These are phyloP conservation scores for Aurifilum marmelostoma DNA, from an alignment of 2,329 filamentous ascomycete species.

Conservation along the genomic window DNA sequence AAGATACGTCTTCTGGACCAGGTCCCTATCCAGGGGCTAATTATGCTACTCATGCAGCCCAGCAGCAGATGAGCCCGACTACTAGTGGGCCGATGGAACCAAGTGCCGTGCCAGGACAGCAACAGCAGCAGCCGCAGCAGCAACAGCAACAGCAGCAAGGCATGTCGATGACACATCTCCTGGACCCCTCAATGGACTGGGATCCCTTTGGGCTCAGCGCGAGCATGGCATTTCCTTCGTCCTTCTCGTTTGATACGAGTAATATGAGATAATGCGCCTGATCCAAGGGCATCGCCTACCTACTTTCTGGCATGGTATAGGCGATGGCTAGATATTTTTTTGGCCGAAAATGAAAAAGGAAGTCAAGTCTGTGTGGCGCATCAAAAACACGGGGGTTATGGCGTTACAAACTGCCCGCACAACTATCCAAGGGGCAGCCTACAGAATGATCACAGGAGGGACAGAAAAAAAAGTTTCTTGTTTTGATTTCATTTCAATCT, in stretches of 20 bases:
- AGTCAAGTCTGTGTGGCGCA: not conserved
- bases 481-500: slow-evolving; percentile 18
- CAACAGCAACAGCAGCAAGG: slow-evolving; percentile 57
- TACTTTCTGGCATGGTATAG: not conserved
- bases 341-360: not conserved
- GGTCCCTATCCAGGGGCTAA: slow-evolving; percentile 65
- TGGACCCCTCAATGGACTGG: slow-evolving; percentile 85
- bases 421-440: not conserved
- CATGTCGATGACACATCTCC: slow-evolving; percentile 62
- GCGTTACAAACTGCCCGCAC: not conserved
- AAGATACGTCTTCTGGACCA: slow-evolving; percentile 65
- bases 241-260: slow-evolving; percentile 73
- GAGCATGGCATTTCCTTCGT: slow-evolving; percentile 91
- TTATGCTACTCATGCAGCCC: slow-evolving; percentile 49
- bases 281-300: not conserved
- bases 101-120: slow-evolving; percentile 23
- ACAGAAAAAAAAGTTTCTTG: slow-evolving; percentile 18
- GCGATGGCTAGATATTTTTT: not conserved
- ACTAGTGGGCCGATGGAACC: slow-evolving; percentile 30
- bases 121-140: slow-evolving; percentile 52
- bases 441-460: not conserved
- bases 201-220: slow-evolving; percentile 92
- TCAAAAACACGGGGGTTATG: not conserved
- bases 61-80: slow-evolving; percentile 32
- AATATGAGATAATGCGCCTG: slow-evolving; percentile 47